These are phyloP conservation scores for Yamadazyma dushanensis DNA, from an alignment of 1,139 yeast genomes.

Conservation along the genomic window DNA sequence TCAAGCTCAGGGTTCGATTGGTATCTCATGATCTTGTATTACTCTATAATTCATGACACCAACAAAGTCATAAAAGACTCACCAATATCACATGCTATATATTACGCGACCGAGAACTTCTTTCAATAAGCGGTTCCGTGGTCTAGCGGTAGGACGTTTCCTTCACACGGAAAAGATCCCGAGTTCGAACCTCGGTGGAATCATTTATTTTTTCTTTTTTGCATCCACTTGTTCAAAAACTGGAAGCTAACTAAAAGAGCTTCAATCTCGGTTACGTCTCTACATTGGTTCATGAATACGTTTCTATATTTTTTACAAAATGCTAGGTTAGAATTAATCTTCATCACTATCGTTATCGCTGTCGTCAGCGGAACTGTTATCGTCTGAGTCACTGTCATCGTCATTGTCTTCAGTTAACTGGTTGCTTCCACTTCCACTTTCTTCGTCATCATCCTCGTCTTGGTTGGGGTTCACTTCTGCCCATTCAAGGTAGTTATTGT, in stretches of 20 bases:
- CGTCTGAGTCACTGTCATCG: conserved; percentile 10
- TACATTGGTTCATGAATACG: too few species aligned
- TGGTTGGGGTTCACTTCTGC: conserved; percentile 44
- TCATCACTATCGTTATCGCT: conserved; percentile 6
- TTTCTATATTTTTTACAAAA: too few species aligned
- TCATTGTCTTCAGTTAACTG: conserved; percentile 25
- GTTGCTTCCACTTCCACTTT: conserved; percentile 34
- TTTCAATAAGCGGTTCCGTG: conserved; percentile 26
- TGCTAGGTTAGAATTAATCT: too few species aligned
- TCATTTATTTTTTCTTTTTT: conserved; percentile 19
- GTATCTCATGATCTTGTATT: too few species aligned
- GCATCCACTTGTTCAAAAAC: not conserved
- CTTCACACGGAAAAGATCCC: conserved; percentile 42
- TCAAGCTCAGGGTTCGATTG: too few species aligned
- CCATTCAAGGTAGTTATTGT: conserved; percentile 80
- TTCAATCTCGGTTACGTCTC: too few species aligned
- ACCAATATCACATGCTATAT: too few species aligned
- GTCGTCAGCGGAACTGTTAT: conserved; percentile 2
- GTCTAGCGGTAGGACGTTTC: conserved; percentile 45
- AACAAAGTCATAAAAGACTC: too few species aligned
- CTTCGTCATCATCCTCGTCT: conserved; percentile 66
- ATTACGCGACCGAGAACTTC: not conserved
- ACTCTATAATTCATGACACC: too few species aligned
- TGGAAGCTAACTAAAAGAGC: too few species aligned
- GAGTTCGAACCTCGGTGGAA: conserved; percentile 45